Evolutionary conservation across 2,329 filamentous ascomycete species (phyloP).

Genomic region (Acarospora socialis): DNA sequence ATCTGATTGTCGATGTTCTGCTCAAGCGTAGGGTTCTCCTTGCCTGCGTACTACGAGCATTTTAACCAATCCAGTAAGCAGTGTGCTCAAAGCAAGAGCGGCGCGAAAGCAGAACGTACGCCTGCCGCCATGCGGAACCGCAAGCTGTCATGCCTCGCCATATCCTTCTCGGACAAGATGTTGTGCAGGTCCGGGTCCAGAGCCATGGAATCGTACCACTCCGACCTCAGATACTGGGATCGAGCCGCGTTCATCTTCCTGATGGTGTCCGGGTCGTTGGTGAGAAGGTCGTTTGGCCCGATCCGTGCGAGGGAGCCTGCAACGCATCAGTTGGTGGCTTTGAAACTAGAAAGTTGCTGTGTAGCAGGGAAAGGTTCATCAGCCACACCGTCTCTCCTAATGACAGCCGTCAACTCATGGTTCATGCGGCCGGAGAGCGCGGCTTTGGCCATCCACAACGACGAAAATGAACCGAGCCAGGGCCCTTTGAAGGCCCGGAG

Average conservation of each 20-base stretch:
- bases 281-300: conserved; percentile 17
- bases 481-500: not conserved
- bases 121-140: conserved; percentile 39
- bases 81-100: not conserved
- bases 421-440: not conserved
- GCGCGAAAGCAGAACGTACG: conserved; percentile 21
- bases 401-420: not conserved
- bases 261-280: conserved; percentile 13
- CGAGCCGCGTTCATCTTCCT: conserved; percentile 14
- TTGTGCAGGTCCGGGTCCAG: conserved; percentile 42
- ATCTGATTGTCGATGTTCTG: conserved; percentile 35
- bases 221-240: conserved; percentile 15
- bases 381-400: not conserved
- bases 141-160: conserved; percentile 31
- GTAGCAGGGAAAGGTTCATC: not conserved
- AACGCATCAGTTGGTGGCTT: not conserved
- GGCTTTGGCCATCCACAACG: not conserved
- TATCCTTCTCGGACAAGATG: conserved; percentile 38
- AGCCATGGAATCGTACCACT: conserved; percentile 36
- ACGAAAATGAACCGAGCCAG: not conserved
- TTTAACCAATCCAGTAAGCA: no score
- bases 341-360: not conserved
- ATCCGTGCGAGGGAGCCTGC: conserved; percentile 14
- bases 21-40: conserved; percentile 39
- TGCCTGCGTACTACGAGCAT: conserved; percentile 36